Base-by-base conservation (phyloP, 208 protist species). In the Trypanosoma scelopori region DNA sequence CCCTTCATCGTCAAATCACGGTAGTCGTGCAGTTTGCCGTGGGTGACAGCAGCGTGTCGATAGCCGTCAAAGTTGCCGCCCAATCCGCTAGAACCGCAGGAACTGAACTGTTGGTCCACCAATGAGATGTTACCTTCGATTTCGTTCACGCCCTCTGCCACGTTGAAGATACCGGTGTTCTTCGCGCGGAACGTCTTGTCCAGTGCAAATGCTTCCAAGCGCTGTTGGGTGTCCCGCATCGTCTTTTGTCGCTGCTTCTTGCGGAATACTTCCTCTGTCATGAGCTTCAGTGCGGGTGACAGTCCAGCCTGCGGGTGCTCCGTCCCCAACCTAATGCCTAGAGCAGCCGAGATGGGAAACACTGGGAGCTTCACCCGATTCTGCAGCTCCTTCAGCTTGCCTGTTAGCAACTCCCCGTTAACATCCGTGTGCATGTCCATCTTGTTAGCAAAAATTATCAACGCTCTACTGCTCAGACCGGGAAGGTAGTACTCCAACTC, bases 401-500 rank as follows among this genome's bases (percentile, higher is more conserved):
- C 60, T 25, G 50, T 30, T 35, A 82, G 84, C 12, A 67, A 51
- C 1, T 39, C 63, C 4, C 90, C 89, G 5, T 58, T 41, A 28
- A 48, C 66, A 59, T 96, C 93, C 22, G 58, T 70, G 27, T 83
- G 71, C 0, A 92, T 35, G 68, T 97, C 93, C 90, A 96, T 97
- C 70, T 97, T 97, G 70, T 95, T 97, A 3, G 87, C 91, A 39
- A 94, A 89, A 30, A 93, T 70, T 81, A 94, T 91, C 45, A 94
- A 66, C 32, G 84, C 90, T 15, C 81, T 69, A 42, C 81, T 76
- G 32, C 83, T 90, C 30, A 96, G 65, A 5, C 76, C 68, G 1
- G 82, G 79, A 6, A 87, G 65, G 68, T 96, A 97, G 75, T 94
- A 97, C 64, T 94, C 87, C 20, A 96, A 65, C 74, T 97, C 90